A percentile compares a stretch with the other conserved stretches of the same genome.
Conservation (phyloP, 2,329 filamentous ascomycete genomes). For the Neofusicoccum parvum region DNA sequence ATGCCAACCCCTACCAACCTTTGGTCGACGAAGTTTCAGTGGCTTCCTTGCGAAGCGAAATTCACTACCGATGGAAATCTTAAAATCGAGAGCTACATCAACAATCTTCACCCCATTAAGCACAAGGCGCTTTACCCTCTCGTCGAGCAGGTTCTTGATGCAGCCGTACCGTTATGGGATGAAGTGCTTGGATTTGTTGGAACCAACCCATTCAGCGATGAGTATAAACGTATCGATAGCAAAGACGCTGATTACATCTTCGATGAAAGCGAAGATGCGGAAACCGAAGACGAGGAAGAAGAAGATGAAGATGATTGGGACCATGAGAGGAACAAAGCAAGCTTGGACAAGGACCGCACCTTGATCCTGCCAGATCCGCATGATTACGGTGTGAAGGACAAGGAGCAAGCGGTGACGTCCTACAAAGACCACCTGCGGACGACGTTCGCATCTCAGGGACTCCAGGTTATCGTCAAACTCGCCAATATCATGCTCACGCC, state of each 20-base stretch:
- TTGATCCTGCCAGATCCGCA: neutral
- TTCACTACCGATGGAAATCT: conserved; percentile 36
- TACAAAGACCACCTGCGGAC: conserved; percentile 24
- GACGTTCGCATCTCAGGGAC: conserved; percentile 44
- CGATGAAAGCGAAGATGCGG: too few species aligned
- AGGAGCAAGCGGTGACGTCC: neutral
- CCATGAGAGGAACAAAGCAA: neutral
- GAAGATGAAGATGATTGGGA: neutral
- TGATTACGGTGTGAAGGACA: neutral
- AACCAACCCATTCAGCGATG: neutral
- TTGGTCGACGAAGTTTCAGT: conserved; percentile 44
- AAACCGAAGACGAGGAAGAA: neutral
- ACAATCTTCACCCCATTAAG: conserved; percentile 51
- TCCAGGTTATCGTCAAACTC: conserved; percentile 66
- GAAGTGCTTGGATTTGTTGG: neutral
- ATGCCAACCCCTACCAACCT: neutral
- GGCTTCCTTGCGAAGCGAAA: conserved; percentile 53
- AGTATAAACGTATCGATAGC: neutral
- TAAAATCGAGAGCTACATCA: conserved; percentile 53
- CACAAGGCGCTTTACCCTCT: conserved; percentile 45
- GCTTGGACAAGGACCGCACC: neutral
- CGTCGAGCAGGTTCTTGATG: conserved; percentile 47
- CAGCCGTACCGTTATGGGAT: conserved; percentile 49
- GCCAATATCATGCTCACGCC: conserved; percentile 60
- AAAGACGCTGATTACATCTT: neutral